Percentiles rank a stretch among this genome's conserved stretches.
phyloP scores from a whole-genome alignment of 2,329 filamentous ascomycete species.

The Fusarium sp. region DNA sequence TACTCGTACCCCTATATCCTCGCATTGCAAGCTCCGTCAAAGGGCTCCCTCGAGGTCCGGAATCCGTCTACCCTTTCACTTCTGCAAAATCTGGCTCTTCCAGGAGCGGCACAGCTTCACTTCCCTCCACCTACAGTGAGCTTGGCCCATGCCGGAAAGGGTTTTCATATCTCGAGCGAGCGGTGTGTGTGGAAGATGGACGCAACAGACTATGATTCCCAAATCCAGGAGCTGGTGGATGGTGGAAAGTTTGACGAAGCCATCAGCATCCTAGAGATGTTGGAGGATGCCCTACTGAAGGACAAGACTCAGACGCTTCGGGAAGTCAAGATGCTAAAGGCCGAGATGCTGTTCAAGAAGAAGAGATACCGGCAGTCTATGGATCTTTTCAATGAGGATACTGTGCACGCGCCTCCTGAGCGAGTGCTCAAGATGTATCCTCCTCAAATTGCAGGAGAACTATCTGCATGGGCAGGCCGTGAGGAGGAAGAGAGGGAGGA shows the following conservation, averaged over 20 bases:
- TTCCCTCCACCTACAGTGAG: conserved; percentile 94
- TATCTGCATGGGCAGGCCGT: conserved; percentile 66
- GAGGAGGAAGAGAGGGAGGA: conserved; percentile 51
- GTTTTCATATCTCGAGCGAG: conserved; percentile 93
- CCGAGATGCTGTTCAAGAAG: conserved; percentile 82
- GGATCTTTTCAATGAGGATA: conserved; percentile 85
- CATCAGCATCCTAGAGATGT: conserved; percentile 86
- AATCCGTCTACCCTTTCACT: conserved; percentile 94
- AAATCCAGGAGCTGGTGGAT: conserved; percentile 84
- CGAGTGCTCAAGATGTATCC: conserved; percentile 89
- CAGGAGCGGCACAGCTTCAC: conserved; percentile 85
- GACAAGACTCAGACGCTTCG: conserved; percentile 85
- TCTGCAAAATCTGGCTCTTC: conserved; percentile 84
- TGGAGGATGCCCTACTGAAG: conserved; percentile 89
- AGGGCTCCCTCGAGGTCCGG: conserved; percentile 87
- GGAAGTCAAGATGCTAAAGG: conserved; percentile 92
- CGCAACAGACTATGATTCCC: conserved; percentile 88
- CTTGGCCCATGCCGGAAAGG: conserved; percentile 94
- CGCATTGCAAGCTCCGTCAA: conserved; percentile 83
- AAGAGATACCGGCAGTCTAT: conserved; percentile 87
- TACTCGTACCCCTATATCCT: conserved; percentile 98
- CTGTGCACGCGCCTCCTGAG: conserved; percentile 89
- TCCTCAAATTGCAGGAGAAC: conserved; percentile 81
- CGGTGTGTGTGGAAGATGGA: conserved; percentile 96
- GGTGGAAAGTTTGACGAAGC: conserved; percentile 86